Evolutionary conservation across 345 rosid species (phyloP).

Genomic region (Linum trigynum): DNA sequence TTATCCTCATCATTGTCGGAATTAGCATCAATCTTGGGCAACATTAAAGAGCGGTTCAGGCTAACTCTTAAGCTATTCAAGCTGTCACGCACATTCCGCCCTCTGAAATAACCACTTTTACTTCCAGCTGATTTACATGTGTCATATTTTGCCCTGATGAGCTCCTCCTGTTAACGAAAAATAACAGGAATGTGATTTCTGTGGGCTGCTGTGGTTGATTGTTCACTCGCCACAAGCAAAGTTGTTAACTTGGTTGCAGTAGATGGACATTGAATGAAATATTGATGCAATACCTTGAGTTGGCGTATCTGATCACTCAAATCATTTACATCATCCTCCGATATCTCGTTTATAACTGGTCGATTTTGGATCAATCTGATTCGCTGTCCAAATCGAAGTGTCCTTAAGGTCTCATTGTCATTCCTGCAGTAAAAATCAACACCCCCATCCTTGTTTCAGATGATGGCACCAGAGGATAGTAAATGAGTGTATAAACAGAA

Average conservation of each 20-base stretch:
- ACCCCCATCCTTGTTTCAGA: conserved; percentile 10
- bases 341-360: conserved; percentile 82
- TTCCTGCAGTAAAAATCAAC: conserved; percentile 43
- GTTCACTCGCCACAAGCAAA: neutral
- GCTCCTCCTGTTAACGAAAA: conserved; percentile 63
- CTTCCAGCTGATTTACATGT: conserved; percentile 32
- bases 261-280: neutral
- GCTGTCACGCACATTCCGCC: conserved; percentile 59
- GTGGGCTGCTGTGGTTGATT: too few relatives aligned
- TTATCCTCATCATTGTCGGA: conserved; percentile 48
- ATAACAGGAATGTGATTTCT: too few relatives aligned
- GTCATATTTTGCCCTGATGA: conserved; percentile 70
- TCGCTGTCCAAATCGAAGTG: conserved; percentile 84
- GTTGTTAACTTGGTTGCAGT: neutral
- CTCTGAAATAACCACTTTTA: conserved; percentile 39
- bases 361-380: conserved; percentile 56
- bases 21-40: conserved; percentile 46
- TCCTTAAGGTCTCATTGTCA: conserved; percentile 58
- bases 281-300: conserved; percentile 39
- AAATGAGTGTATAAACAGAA: neutral
- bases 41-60: conserved; percentile 82
- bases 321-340: conserved; percentile 88
- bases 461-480: neutral
- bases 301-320: conserved; percentile 96
- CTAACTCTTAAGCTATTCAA: conserved; percentile 81